phyloP scores from a whole-genome alignment of 768 basidiomycete species.

The Pilatotrama ljubarskyi region DNA sequence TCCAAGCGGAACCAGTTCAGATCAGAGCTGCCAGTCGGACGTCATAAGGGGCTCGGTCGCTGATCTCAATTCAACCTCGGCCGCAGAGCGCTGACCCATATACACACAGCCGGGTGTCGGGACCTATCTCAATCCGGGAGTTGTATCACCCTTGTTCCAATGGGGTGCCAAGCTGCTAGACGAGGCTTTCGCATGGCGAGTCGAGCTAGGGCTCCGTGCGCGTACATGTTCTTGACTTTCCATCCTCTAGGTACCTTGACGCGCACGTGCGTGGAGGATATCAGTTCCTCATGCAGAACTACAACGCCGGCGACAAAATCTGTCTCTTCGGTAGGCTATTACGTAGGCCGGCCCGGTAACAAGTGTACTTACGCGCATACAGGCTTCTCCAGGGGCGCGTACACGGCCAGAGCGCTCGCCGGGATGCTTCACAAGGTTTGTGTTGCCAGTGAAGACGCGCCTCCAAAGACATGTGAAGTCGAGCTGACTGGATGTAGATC shows the following conservation, averaged over 20 bases:
- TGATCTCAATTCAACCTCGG: too few relatives aligned
- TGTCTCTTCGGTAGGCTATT: conserved; percentile 61
- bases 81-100: not conserved
- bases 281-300: conserved; percentile 77
- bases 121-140: conserved; percentile 59
- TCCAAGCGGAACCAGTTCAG: not conserved
- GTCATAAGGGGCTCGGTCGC: not conserved
- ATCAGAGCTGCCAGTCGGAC: not conserved
- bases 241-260: conserved; percentile 57
- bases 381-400: conserved; percentile 79
- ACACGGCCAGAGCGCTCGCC: conserved; percentile 69
- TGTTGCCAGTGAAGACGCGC: not conserved
- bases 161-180: conserved; percentile 65
- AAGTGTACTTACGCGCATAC: not conserved
- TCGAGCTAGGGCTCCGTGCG: not conserved
- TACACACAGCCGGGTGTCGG: conserved; percentile 44
- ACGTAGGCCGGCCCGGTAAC: not conserved
- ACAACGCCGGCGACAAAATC: conserved; percentile 68
- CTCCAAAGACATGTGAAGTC: too few relatives aligned
- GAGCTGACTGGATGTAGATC: conserved; percentile 42
- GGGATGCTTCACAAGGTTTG: conserved; percentile 71
- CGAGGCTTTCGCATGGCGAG: conserved; percentile 71
- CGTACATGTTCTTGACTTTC: not conserved
- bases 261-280: conserved; percentile 77
- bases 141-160: conserved; percentile 60